These are phyloP conservation scores for Pythium rishiriense DNA, from an alignment of 352 stramenopile species.

Conservation along the genomic window DNA sequence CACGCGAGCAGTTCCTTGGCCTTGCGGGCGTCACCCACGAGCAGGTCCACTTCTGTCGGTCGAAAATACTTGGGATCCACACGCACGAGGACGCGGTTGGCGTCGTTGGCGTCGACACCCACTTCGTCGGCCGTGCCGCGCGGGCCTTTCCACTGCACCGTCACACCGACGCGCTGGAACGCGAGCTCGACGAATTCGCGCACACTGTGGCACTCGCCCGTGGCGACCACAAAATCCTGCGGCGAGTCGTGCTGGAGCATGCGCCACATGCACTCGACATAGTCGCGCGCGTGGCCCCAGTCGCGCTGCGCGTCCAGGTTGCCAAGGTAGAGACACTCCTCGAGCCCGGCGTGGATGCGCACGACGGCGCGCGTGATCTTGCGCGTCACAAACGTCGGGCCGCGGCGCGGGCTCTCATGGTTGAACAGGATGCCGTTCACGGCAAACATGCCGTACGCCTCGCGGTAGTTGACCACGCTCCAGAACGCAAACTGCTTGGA, in stretches of 20 bases:
- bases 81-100: slow-evolving; percentile 90
- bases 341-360: slow-evolving; percentile 89
- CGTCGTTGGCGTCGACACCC: slow-evolving; percentile 89
- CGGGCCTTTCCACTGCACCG: slow-evolving; percentile 91
- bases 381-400: slow-evolving; percentile 97
- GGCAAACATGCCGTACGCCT: slow-evolving; percentile 94
- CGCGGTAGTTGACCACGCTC: slow-evolving; percentile 99
- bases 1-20: slow-evolving; percentile 91
- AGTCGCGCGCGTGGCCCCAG: slow-evolving; percentile 98
- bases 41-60: slow-evolving; percentile 97
- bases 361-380: slow-evolving; percentile 98
- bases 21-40: slow-evolving; percentile 96
- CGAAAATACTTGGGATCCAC: slow-evolving; percentile 98
- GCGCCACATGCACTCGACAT: slow-evolving; percentile 99
- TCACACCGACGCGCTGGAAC: slow-evolving; percentile 89
- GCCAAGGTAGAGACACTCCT: slow-evolving; percentile 96
- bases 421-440: slow-evolving; percentile 99
- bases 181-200: slow-evolving; percentile 97
- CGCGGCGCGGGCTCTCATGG: slow-evolving; percentile 97
- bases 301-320: slow-evolving; percentile 98
- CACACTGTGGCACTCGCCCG: slow-evolving; percentile 97
- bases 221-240: slow-evolving; percentile 88
- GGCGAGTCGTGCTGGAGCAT: slow-evolving; percentile 93
- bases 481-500: slow-evolving; percentile 99
- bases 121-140: slow-evolving; percentile 92